A percentile compares a stretch with the other conserved stretches of the same genome.
phyloP scores from a whole-genome alignment of 2,329 filamentous ascomycete genomes.

The Penicillium paneum region DNA sequence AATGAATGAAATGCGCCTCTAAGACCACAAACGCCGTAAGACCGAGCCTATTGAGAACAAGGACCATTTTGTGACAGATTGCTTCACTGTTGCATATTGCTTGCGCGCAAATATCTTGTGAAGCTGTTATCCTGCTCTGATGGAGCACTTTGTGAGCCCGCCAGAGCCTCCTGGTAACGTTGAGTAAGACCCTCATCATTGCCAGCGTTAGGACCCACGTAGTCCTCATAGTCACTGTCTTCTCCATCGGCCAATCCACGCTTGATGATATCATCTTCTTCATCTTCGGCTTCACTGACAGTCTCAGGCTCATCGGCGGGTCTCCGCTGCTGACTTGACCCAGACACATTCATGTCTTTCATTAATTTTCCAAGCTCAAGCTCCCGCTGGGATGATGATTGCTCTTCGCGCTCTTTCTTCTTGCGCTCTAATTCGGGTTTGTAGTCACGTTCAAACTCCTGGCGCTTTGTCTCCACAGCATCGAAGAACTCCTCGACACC shows the following conservation, averaged over 20 bases:
- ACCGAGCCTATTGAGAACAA: neutral
- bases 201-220: constrained; percentile 57
- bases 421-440: constrained; percentile 83
- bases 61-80: neutral
- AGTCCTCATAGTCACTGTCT: constrained; percentile 48
- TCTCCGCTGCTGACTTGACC: constrained; percentile 30
- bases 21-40: constrained; percentile 6
- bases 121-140: constrained; percentile 52
- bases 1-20: constrained; percentile 3
- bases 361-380: constrained; percentile 89
- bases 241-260: constrained; percentile 52
- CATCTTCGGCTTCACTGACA: constrained; percentile 51
- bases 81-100: constrained; percentile 32
- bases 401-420: constrained; percentile 69
- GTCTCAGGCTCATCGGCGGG: constrained; percentile 40
- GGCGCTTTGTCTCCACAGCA: constrained; percentile 79
- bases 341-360: constrained; percentile 76
- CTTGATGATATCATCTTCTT: constrained; percentile 43
- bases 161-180: constrained; percentile 73
- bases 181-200: constrained; percentile 66
- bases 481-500: constrained; percentile 92
- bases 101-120: constrained; percentile 47
- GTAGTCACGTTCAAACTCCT: constrained; percentile 88
- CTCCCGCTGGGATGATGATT: constrained; percentile 68
- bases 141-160: constrained; percentile 46